Conservation (phyloP, 2,329 filamentous ascomycete species). For the Pyrenophora tritici-repentis region DNA sequence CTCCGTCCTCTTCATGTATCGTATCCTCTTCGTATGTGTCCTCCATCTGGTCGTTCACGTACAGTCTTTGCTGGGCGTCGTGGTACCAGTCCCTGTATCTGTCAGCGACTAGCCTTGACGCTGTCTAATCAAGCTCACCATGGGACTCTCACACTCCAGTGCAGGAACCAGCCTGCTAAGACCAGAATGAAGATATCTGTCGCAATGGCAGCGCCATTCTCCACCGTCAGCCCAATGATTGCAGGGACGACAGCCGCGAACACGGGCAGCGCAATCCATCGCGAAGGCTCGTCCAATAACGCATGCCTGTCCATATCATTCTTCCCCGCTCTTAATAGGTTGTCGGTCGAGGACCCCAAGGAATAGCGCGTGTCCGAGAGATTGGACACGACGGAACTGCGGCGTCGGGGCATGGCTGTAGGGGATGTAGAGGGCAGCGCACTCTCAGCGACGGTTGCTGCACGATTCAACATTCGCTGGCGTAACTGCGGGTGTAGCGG, state of each 20-base stretch:
- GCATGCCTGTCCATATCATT: slow-evolving; percentile 35
- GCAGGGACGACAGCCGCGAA: slow-evolving; percentile 84
- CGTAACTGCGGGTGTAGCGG: slow-evolving; percentile 36
- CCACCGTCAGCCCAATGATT: slow-evolving; percentile 80
- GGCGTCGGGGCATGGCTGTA: slow-evolving; percentile 54
- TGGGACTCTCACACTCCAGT: slow-evolving; percentile 88
- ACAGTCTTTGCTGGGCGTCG: slow-evolving; percentile 50
- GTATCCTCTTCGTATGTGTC: slow-evolving; percentile 26
- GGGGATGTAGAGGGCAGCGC: slow-evolving; percentile 23
- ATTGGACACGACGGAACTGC: slow-evolving; percentile 80
- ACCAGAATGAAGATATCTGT: slow-evolving; percentile 83
- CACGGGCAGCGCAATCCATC: slow-evolving; percentile 80
- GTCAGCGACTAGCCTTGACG: slow-evolving; percentile 7
- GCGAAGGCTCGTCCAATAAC: slow-evolving; percentile 61
- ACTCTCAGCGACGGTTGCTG: slow-evolving; percentile 43
- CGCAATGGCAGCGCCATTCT: slow-evolving; percentile 79
- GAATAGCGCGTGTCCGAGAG: slow-evolving; percentile 71
- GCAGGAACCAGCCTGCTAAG: slow-evolving; percentile 82
- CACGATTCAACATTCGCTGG: slow-evolving; percentile 44
- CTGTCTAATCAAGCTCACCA: slow-evolving; percentile 62
- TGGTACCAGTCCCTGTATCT: slow-evolving; percentile 57
- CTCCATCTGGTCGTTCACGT: slow-evolving; percentile 32
- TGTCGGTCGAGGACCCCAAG: slow-evolving; percentile 69
- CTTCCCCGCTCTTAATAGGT: slow-evolving; percentile 64
- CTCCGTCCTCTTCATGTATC: slow-evolving; percentile 40